Base-by-base conservation (phyloP, 2,329 filamentous ascomycete species). In the Alternaria arbusti region DNA sequence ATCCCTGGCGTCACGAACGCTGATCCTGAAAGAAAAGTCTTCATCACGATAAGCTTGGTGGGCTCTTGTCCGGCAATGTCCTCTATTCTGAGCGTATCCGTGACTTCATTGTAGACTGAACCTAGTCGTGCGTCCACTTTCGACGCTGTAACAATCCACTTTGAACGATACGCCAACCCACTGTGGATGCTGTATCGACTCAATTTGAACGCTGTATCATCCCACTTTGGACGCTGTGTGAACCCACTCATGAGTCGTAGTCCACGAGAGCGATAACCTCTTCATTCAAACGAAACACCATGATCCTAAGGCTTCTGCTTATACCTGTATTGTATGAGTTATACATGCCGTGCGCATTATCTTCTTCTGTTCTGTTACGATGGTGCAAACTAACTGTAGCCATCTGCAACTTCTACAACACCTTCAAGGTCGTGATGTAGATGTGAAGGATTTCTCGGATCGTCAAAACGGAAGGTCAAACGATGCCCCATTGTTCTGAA, bases 1-100 rank as follows among this genome's bases (percentile, higher is more conserved):
- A 40, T 1, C 1, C 36, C 0, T 1, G 5, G 9, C 2, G 0
- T 11, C 1, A 40, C 9, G 2, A n/a, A 36, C 15, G 32, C 32
- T 40, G n/a, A 40, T 5, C n/a, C 4, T 5, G 4, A 40, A 40
- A 40, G 36, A 40, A 40, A 40, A 40, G 15, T 17, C 36, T 40
- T 40, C n/a, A 40, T 40, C n/a, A 11, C 36, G 36, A 40, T 17
- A 40, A 40, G n/a, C 36, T 10, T 40, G 1, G n/a, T 40, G n/a
- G 36, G 36, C 36, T 40, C 36, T 6, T 6, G n/a, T 40, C 36
- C n/a, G 36, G 9, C n/a, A 11, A 17, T 9, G 36, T 40, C 36
- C 36, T 40, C 36, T 1, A 11, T 11, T 6, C 36, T 17, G 1
- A 17, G 15, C 36, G 36, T 40, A 17, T 40, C n/a, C 15, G 36